Evolutionary conservation across 2,329 filamentous ascomycete genomes (phyloP), one percentile per base, ranked within the genome.

Genomic region (Aureobasidium sp.): DNA sequence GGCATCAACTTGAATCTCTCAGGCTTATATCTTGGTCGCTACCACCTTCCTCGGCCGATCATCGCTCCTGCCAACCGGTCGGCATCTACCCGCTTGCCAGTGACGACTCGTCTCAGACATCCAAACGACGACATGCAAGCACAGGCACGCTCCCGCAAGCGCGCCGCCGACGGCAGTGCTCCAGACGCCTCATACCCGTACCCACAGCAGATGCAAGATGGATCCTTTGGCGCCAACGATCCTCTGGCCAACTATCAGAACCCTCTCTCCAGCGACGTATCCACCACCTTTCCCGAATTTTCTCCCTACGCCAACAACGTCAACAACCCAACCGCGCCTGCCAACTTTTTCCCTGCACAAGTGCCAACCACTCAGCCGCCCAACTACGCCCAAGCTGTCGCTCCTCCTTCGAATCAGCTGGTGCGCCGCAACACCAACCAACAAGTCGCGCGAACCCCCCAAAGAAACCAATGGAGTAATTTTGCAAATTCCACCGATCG

Each of bases 141-240:
- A 42, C 53, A 55, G 39, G 34, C 53, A 32, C 44, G 45, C 16
- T 44, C 53, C 59, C 75, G 86, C 69, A 93, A 93, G 74, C 79
- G 88, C 67, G 76, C 85, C 60, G 86, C 87, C 41, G 37, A 41
- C 19, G 35, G 25, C 37, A 37, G 25, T 51, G 48, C 81, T 32
- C 84, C 87, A n/a, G 71, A 79, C 59, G 71, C 78, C 19, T 79
- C 81, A 63, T 77, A 78, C 54, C 72, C 72, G 57, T 65, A 62
- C 53, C 50, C 57, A 29, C 54, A 56, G 44, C 42, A 51, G 50
- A 25, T 62, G 56, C 54, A 58, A 56, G 41, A 62, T 22, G 40
- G 38, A 22, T 40, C 37, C 57, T 34, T 54, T 38, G 25, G 50
- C 57, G 19, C 56, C 45, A 40, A 54, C 40, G 53, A 67, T 60